Evolutionary conservation across 2,329 filamentous ascomycete species (phyloP), one percentile per base, ranked within the genome.

Genomic region (Botrytis sinoallii): DNA sequence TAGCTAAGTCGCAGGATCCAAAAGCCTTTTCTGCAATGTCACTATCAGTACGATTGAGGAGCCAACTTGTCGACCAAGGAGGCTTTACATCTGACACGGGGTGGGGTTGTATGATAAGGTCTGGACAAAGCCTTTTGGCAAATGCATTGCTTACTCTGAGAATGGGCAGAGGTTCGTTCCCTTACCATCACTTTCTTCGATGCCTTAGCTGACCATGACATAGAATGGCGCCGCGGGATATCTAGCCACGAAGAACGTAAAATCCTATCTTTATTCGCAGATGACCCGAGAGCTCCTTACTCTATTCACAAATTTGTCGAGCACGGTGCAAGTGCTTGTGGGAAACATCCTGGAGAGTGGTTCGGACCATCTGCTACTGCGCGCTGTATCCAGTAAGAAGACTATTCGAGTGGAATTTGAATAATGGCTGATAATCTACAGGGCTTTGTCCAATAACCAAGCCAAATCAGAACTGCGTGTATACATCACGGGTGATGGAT

Each of bases 41-140:
- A 5, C 89, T 98, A 74, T 86, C 93, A 2, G 95, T 97, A 83
- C 91, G 94, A 69, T 85, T 98, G 77, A 92, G 94, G 79, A 95
- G 87, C 71, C 92, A 94, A 79, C 84, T 98, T 9, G 88, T 89
- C 18, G 93, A 97, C 67, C 89, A 93, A 73, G 87, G 87, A 40
- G 94, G 93, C 7, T 99, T 98, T 83, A 92, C 93, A 18, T 95
- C 94, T 2, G 96, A 99, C 82, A 95, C 93, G 16, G 96, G 96
- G 70, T 99, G 97, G 94, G 96, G 96, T 0, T 99, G 96, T 81
- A 99, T 99, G 96, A 98, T 99, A 78, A 88, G 96, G 74, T 98
- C 95, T 9, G 96, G 96, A 5, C 96, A 99, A 84, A 95, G 93
- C 79, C 86, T 99, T 40, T 85, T 99, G 60, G 95, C 95, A 63